Evolutionary conservation across 2,329 filamentous ascomycete genomes (phyloP), one percentile per base, ranked within the genome.

Genomic region (Calonectria leucothoes): DNA sequence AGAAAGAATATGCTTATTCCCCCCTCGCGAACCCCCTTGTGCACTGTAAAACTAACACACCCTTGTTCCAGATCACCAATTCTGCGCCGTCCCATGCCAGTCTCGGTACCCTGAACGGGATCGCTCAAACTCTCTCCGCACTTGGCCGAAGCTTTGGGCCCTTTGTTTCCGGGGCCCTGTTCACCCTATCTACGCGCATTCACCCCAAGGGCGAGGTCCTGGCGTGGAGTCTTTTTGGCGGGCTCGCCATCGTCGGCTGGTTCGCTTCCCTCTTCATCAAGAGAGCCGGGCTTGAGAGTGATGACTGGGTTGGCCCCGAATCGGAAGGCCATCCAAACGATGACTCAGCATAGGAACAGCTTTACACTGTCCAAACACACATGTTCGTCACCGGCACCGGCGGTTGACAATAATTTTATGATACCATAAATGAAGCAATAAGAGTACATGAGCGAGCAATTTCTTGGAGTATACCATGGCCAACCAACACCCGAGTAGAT

Each of bases 71-170:
- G 94, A 96, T 99, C 77, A 98, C 95, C 45, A 99, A 99, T 80
- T 97, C 94, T 1, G 95, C 95, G 0, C 94, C 95, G 0, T 95
- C 96, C 10, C 91, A 96, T 83, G 92, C 94, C 6, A 95, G 94
- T 0, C 90, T 99, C 0, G 97, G 97, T 4, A 95, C 95, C 0
- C 89, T 99, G 31, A 98, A 99, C 81, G 97, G 97, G 12, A 90
- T 98, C 37, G 97, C 97, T 0, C 97, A 99, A 84, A 98, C 95
- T 0, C 91, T 99, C 0, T 98, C 95, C 0, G 97, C 97, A 0
- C 95, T 94, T 0, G 97, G 97, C 11, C 92, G 97, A 73, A 95
- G 96, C 52, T 90, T 95, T 0, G 97, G 97, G 0, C 97, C 97
- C 0, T 96, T 98, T 77, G 87, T 98, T 0, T 97, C 95, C 0